Conservation (phyloP, 2,329 filamentous ascomycete genomes). For the Thyridium curvatum region DNA sequence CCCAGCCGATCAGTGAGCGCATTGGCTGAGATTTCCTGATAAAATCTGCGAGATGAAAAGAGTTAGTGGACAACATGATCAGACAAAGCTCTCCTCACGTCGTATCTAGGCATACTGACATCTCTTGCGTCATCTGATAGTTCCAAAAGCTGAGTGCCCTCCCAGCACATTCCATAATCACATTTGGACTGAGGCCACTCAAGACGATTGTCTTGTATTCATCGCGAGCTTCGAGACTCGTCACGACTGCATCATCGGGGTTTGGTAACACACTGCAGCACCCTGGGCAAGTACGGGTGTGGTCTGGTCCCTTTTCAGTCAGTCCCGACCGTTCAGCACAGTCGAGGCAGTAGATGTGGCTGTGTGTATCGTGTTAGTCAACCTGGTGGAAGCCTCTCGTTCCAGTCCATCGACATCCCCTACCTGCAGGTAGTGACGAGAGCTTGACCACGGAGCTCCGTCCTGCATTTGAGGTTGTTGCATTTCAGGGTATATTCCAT, state of each 20-base stretch:
- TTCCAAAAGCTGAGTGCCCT: slow-evolving; percentile 78
- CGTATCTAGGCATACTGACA: slow-evolving; percentile 42
- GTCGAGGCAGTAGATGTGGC: slow-evolving; percentile 77
- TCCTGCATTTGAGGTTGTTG: slow-evolving; percentile 73
- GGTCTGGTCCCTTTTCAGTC: slow-evolving; percentile 42
- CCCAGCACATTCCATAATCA: slow-evolving; percentile 82
- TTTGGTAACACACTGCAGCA: slow-evolving; percentile 64
- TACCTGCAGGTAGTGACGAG: slow-evolving; percentile 88
- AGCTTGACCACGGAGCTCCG: slow-evolving; percentile 61
- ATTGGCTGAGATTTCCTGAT: background rate
- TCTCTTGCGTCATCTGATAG: slow-evolving; percentile 79
- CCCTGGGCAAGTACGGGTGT: slow-evolving; percentile 61
- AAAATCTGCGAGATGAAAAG: background rate
- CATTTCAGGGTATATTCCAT: slow-evolving; percentile 77
- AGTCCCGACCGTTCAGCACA: slow-evolving; percentile 65
- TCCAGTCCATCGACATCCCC: slow-evolving; percentile 7
- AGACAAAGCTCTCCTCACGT: slow-evolving; percentile 5
- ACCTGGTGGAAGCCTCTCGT: background rate
- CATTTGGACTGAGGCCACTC: slow-evolving; percentile 71
- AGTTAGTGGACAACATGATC: slow-evolving; percentile 7
- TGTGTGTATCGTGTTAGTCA: slow-evolving; percentile 21
- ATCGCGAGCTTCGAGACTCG: slow-evolving; percentile 70
- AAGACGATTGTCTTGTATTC: slow-evolving; percentile 86
- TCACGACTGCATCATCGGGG: slow-evolving; percentile 68
- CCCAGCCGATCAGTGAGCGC: background rate